phyloP scores from a whole-genome alignment of 2,329 filamentous ascomycete genomes.

The Clathrospora elynae region DNA sequence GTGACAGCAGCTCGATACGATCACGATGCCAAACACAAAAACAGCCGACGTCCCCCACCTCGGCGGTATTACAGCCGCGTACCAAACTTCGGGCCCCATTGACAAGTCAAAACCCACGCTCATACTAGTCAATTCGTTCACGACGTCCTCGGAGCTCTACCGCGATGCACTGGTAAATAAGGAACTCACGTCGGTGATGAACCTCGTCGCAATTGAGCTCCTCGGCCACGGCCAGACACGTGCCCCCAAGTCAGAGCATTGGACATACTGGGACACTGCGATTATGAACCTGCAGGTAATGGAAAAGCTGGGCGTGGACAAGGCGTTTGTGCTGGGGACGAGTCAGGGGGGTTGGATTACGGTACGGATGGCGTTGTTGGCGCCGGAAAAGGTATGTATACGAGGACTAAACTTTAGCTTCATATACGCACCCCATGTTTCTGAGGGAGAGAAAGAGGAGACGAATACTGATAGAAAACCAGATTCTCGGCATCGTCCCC shows the following conservation, averaged over 20 bases:
- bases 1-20: no score
- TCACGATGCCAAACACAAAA: conserved; percentile 40
- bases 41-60: conserved; percentile 56
- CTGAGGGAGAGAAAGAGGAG: neutral
- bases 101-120: conserved; percentile 55
- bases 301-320: conserved; percentile 49
- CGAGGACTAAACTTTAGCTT: no score
- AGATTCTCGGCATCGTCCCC: conserved; percentile 59
- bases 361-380: conserved; percentile 58
- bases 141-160: conserved; percentile 56
- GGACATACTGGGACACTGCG: conserved; percentile 62
- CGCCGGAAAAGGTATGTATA: conserved; percentile 50
- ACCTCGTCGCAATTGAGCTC: conserved; percentile 60
- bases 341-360: conserved; percentile 62
- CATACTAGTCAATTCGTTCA: conserved; percentile 59
- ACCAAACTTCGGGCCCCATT: conserved; percentile 50
- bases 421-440: no score
- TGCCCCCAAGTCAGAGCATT: conserved; percentile 50
- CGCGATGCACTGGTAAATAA: conserved; percentile 47
- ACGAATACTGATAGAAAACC: neutral
- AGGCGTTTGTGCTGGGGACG: conserved; percentile 57
- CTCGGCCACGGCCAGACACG: conserved; percentile 59
- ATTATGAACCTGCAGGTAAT: conserved; percentile 53
- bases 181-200: conserved; percentile 48
- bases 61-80: conserved; percentile 56